Evolutionary conservation across 1,284 basidiomycete species (phyloP), one percentile per base, ranked within the genome.

Genomic region (Ustilago lituana): DNA sequence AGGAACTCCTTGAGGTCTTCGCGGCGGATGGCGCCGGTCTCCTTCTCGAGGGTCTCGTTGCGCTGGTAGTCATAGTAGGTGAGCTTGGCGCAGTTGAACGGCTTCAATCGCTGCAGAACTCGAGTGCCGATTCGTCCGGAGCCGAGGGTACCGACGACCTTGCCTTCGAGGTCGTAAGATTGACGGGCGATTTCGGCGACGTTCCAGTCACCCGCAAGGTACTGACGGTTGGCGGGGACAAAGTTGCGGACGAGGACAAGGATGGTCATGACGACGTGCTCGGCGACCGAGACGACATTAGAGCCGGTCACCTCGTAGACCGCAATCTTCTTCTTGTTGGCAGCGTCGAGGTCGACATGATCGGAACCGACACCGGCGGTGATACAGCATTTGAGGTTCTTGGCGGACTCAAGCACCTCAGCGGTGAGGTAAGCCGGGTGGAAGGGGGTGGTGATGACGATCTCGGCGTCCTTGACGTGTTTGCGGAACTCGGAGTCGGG

Each of bases 331-430:
- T 87, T 86, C 82, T 92, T 87, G 80, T 93, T 92, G 45, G 92
- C 91, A 22, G 91, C 91, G 79, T 94, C 89, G 53, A 96, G 87
- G 83, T 96, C 93, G 77, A 96, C 89, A 74, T 83, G 82, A 71
- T 95, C 94, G 27, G 92, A 94, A 12, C 93, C 93, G 43, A 97
- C 93, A 84, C 94, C 94, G 50, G 94, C 94, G 10, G 94, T 97
- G 77, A 96, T 87, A 79, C 91, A 93, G 66, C 95, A 84, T 85
- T 94, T 95, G 77, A 98, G 88, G 78, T 95, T 94, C 84, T 90
- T 90, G 32, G 94, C 92, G 86, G 91, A 85, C 40, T 75, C 86
- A 73, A 95, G 84, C 63, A 94, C 85, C 9, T 94, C 91, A 35
- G 85, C 86, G 6, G 92, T 94, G 61, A 94, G 87, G 84, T 96